Evolutionary conservation across 1,284 basidiomycete species (phyloP).

Genomic region (Coriolopsis trogii): DNA sequence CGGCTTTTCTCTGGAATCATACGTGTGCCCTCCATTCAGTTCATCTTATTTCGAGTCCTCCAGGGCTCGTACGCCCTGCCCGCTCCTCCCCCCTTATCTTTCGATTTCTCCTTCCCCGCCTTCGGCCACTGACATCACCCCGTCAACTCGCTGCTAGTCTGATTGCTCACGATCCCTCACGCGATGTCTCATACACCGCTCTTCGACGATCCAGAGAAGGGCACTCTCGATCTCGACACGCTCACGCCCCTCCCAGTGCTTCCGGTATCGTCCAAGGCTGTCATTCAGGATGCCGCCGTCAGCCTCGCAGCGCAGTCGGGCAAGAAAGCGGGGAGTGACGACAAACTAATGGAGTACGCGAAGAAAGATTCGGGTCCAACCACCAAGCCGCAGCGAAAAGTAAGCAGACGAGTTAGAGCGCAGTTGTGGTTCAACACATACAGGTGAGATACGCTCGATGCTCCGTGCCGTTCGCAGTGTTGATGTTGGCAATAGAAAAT

Average conservation of each 20-base stretch:
- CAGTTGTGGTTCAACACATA: constrained; percentile 71
- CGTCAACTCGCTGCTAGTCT: not conserved
- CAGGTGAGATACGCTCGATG: constrained; percentile 45
- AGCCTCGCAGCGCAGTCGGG: constrained; percentile 19
- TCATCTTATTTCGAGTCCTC: constrained; percentile 27
- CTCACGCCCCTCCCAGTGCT: constrained; percentile 26
- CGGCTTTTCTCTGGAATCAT: constrained; percentile 35
- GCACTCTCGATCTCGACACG: constrained; percentile 24
- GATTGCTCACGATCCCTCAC: constrained; percentile 3
- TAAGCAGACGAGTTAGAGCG: constrained; percentile 50
- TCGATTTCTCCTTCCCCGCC: constrained; percentile 23
- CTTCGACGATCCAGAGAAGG: constrained; percentile 35
- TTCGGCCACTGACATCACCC: constrained; percentile 16
- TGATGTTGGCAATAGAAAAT: constrained; percentile 48
- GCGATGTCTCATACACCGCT: constrained; percentile 26
- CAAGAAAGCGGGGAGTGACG: constrained; percentile 23
- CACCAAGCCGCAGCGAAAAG: constrained; percentile 29
- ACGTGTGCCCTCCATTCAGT: constrained; percentile 28
- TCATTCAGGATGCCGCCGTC: constrained; percentile 20
- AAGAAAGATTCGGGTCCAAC: constrained; percentile 23
- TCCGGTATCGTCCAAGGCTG: constrained; percentile 22
- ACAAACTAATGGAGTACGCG: constrained; percentile 18
- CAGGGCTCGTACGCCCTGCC: constrained; percentile 5
- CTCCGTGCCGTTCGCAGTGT: not conserved
- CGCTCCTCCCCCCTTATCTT: constrained; percentile 20